A percentile compares a stretch with the other conserved stretches of the same genome.
Conservation (phyloP, 2,329 filamentous ascomycete genomes). For the Lachnellula cervina region DNA sequence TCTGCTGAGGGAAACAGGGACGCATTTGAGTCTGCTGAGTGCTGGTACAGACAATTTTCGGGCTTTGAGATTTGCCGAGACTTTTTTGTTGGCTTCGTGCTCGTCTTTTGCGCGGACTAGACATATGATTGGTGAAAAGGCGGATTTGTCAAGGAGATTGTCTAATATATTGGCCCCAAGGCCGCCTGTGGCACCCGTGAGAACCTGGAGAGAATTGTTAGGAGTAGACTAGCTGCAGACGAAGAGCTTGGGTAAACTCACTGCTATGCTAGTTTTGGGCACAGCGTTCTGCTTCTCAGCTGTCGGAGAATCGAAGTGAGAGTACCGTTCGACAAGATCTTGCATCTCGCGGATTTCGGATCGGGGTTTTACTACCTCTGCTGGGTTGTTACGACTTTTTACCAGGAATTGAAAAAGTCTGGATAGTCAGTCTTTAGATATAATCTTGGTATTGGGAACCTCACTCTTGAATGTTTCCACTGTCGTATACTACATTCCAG, state of each 20-base stretch:
- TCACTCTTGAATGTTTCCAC: conserved; percentile 43
- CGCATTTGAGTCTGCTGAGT: conserved; percentile 35
- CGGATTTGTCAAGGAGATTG: conserved; percentile 35
- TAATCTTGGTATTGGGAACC: background rate
- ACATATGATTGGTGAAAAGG: conserved; percentile 47
- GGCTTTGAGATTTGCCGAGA: conserved; percentile 37
- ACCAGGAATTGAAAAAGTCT: conserved; percentile 9
- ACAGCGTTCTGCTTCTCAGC: background rate
- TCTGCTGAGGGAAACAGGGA: conserved; percentile 45
- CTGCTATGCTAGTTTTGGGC: too few species aligned
- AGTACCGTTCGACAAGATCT: conserved; percentile 34
- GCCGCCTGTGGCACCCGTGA: conserved; percentile 47
- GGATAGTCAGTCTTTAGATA: background rate
- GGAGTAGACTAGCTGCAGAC: too few species aligned
- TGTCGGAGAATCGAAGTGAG: background rate
- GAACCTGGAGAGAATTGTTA: conserved; percentile 22
- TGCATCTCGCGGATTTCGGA: conserved; percentile 35
- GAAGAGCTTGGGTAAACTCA: background rate
- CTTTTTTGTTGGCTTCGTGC: conserved; percentile 39
- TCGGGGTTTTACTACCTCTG: conserved; percentile 33
- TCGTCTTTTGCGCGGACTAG: conserved; percentile 46
- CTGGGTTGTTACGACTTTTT: background rate
- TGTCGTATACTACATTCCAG: conserved; percentile 56
- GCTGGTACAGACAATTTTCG: background rate
- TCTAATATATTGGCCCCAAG: conserved; percentile 48